phyloP scores from a whole-genome alignment of 139 green algal species.

The Picochlorum costavermella region DNA sequence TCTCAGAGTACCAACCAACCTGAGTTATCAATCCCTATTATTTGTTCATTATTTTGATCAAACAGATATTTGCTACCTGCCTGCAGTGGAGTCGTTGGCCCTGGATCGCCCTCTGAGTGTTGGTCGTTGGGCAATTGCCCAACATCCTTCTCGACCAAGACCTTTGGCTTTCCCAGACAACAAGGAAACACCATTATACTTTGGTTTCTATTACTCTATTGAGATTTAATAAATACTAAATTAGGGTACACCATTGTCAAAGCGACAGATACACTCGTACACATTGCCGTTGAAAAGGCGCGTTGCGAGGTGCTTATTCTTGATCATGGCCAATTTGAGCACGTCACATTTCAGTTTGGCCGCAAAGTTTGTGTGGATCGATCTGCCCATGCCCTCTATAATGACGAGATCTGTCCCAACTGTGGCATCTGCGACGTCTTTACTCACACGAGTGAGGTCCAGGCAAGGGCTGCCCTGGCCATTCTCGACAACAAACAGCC shows the following conservation, averaged over 20 bases:
- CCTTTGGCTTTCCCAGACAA: too few species aligned
- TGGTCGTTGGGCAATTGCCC: too few species aligned
- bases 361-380: slow-evolving; percentile 79
- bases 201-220: too few species aligned
- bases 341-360: slow-evolving; percentile 69
- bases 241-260: slow-evolving; percentile 8
- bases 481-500: slow-evolving; percentile 71
- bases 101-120: too few species aligned
- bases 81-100: too few species aligned
- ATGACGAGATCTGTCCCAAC: slow-evolving; percentile 85
- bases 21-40: slow-evolving; percentile 1
- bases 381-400: slow-evolving; percentile 91
- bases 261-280: slow-evolving; percentile 90
- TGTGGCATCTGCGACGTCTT: slow-evolving; percentile 58
- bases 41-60: not conserved
- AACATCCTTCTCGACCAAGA: too few species aligned
- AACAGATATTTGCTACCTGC: too few species aligned
- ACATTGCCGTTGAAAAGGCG: slow-evolving; percentile 73
- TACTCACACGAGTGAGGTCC: slow-evolving; percentile 77
- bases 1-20: not conserved
- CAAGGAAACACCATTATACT: too few species aligned
- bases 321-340: slow-evolving; percentile 97
- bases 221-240: too few species aligned
- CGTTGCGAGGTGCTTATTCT: slow-evolving; percentile 79
- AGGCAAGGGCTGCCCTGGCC: slow-evolving; percentile 89